Conservation (phyloP, 495 filamentous ascomycete genomes). For the Aspergillus heteromorphus region DNA sequence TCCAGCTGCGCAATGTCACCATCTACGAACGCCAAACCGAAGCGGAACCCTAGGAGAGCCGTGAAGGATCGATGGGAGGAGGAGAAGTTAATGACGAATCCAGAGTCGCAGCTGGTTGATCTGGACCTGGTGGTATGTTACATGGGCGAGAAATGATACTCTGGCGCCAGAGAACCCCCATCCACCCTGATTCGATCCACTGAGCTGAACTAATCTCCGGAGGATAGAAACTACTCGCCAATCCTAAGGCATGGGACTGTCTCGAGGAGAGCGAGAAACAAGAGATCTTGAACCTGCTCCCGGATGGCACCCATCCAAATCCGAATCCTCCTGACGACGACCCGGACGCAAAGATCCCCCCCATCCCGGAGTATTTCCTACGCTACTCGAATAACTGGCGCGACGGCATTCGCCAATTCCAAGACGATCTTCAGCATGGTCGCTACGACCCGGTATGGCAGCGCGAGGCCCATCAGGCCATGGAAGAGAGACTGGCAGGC, state of each 20-base stretch:
- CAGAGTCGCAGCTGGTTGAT: slow-evolving; percentile 48
- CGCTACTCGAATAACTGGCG: slow-evolving; percentile 49
- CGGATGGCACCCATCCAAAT: slow-evolving; percentile 40
- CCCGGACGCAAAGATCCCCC: slow-evolving; percentile 28
- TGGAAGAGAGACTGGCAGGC: slow-evolving; percentile 57
- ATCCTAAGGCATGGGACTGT: slow-evolving; percentile 52
- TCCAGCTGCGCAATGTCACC: slow-evolving; percentile 17
- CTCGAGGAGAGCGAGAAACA: slow-evolving; percentile 51
- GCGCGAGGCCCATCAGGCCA: slow-evolving; percentile 55
- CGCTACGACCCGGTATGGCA: slow-evolving; percentile 64
- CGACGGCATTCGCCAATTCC: slow-evolving; percentile 46
- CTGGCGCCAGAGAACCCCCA: not conserved
- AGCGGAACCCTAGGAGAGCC: slow-evolving; percentile 31
- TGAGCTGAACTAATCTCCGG: slow-evolving; percentile 5
- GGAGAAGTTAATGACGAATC: slow-evolving; percentile 50
- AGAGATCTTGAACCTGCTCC: slow-evolving; percentile 52
- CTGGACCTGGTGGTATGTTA: slow-evolving; percentile 52
- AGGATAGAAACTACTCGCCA: slow-evolving; percentile 49
- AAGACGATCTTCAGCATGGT: slow-evolving; percentile 57
- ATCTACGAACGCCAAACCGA: slow-evolving; percentile 21
- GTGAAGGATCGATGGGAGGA: slow-evolving; percentile 37
- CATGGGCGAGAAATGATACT: not conserved
- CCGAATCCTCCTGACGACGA: slow-evolving; percentile 29
- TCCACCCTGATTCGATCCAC: too few species aligned
- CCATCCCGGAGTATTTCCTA: slow-evolving; percentile 40